Percentiles rank a stretch among this genome's conserved stretches.
Evolutionary conservation across 2,329 filamentous ascomycete species (phyloP).

Genomic region (Rhynchosporium agropyri): DNA sequence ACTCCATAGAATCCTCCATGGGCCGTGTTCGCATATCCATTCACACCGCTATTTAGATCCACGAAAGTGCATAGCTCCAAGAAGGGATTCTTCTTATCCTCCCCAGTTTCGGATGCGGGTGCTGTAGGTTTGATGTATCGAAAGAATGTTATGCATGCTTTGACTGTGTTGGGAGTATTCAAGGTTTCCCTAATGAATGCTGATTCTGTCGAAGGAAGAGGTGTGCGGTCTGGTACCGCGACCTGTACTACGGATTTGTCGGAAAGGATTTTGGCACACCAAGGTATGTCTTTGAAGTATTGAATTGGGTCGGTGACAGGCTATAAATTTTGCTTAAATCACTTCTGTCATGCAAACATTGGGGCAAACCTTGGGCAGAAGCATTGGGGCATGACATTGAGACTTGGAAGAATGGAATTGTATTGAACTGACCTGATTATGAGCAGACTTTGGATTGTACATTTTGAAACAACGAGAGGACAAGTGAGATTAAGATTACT

Average conservation of each 20-base stretch:
- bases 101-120: slow-evolving; percentile 9
- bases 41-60: slow-evolving; percentile 36
- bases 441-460: neutral
- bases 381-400: neutral
- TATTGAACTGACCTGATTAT: slow-evolving; percentile 1
- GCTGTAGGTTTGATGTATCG: slow-evolving; percentile 12
- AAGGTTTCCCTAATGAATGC: slow-evolving; percentile 39
- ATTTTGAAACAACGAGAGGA: neutral
- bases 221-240: slow-evolving; percentile 36
- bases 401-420: neutral
- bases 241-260: slow-evolving; percentile 32
- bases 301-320: slow-evolving; percentile 35
- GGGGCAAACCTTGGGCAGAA: neutral
- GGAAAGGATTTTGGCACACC: slow-evolving; percentile 38
- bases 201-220: slow-evolving; percentile 36
- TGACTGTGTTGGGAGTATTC: slow-evolving; percentile 30
- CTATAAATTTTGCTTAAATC: slow-evolving; percentile 10
- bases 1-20: slow-evolving; percentile 41
- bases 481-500: neutral
- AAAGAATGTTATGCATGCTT: slow-evolving; percentile 14
- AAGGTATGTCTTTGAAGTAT: slow-evolving; percentile 40
- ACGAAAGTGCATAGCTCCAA: slow-evolving; percentile 36
- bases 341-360: too few relatives aligned
- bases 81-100: slow-evolving; percentile 37
- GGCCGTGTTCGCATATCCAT: slow-evolving; percentile 37